Evolutionary conservation across 306 rosid genomes (phyloP).

Genomic region (Sechiopsis laciniata): DNA sequence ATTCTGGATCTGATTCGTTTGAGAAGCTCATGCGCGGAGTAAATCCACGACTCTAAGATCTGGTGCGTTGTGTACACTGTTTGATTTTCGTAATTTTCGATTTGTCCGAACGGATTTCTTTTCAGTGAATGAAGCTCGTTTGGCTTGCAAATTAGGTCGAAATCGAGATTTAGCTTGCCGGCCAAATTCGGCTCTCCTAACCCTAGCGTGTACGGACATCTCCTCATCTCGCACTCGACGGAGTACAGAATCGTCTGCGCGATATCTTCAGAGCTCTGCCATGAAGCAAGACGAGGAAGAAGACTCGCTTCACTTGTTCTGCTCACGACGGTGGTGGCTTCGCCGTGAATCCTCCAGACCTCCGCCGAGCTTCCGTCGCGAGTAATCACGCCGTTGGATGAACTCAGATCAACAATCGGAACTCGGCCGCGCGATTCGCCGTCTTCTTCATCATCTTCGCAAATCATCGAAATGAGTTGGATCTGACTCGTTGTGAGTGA

Average conservation of each 20-base stretch:
- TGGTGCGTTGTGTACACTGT: constrained; percentile 71
- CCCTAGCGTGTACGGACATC: constrained; percentile 70
- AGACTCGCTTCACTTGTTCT: constrained; percentile 63
- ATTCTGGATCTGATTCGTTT: constrained; percentile 38
- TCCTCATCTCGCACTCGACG: constrained; percentile 60
- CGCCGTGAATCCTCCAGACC: constrained; percentile 44
- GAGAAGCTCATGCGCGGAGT: constrained; percentile 36
- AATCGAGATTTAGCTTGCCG: constrained; percentile 55
- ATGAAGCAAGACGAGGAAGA: constrained; percentile 64
- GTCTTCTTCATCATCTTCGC: constrained; percentile 59
- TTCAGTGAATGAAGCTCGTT: constrained; percentile 46
- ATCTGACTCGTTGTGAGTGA: constrained; percentile 48
- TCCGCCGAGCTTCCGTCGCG: constrained; percentile 45
- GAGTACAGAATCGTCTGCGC: constrained; percentile 50
- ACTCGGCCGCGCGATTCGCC: constrained; percentile 41
- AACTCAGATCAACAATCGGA: constrained; percentile 45
- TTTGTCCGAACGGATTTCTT: constrained; percentile 40
- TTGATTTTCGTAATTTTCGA: constrained; percentile 53
- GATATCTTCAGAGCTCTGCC: constrained; percentile 51
- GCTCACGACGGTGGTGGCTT: constrained; percentile 36
- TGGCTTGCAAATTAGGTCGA: constrained; percentile 73
- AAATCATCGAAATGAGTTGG: constrained; percentile 49
- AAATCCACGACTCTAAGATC: constrained; percentile 67
- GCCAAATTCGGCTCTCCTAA: constrained; percentile 64
- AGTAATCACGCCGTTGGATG: constrained; percentile 30